phyloP scores from a whole-genome alignment of 2,329 filamentous ascomycete species.

The Fusarium sp. region DNA sequence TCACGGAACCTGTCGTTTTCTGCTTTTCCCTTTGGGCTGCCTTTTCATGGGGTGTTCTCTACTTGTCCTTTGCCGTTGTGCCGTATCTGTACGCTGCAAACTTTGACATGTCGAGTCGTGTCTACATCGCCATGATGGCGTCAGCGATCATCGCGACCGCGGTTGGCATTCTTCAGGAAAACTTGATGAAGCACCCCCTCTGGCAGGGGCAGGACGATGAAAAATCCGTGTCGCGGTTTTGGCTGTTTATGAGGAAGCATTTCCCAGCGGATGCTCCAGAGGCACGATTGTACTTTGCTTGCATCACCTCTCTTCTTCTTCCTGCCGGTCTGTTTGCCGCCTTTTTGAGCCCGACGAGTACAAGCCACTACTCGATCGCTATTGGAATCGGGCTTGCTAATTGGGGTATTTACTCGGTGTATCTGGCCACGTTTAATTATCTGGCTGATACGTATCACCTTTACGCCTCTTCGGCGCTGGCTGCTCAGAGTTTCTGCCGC shows the following conservation, averaged over 20 bases:
- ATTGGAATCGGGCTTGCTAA: slow-evolving; percentile 80
- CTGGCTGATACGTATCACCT: slow-evolving; percentile 88
- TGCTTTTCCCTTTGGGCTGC: slow-evolving; percentile 91
- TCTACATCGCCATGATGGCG: slow-evolving; percentile 80
- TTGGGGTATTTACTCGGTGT: slow-evolving; percentile 88
- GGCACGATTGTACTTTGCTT: slow-evolving; percentile 84
- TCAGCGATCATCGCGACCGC: slow-evolving; percentile 75
- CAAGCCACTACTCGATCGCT: slow-evolving; percentile 45
- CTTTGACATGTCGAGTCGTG: slow-evolving; percentile 75
- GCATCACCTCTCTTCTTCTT: slow-evolving; percentile 78
- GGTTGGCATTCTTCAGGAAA: slow-evolving; percentile 79
- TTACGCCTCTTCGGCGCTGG: slow-evolving; percentile 87
- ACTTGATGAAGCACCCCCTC: slow-evolving; percentile 63
- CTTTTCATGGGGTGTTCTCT: slow-evolving; percentile 91
- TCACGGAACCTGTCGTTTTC: slow-evolving; percentile 83
- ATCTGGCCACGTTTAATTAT: slow-evolving; percentile 93
- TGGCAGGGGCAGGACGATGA: slow-evolving; percentile 45
- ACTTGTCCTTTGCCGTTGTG: slow-evolving; percentile 84
- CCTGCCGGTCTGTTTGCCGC: slow-evolving; percentile 78
- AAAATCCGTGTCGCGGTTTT: slow-evolving; percentile 51
- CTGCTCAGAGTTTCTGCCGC: slow-evolving; percentile 86
- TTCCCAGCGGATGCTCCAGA: slow-evolving; percentile 74
- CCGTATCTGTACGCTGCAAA: slow-evolving; percentile 78
- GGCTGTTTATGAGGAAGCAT: slow-evolving; percentile 58
- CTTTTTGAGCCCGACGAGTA: slow-evolving; percentile 45